Conservation (phyloP, 192 early-diverging fungal genomes). For the Backusella tarrabulga region DNA sequence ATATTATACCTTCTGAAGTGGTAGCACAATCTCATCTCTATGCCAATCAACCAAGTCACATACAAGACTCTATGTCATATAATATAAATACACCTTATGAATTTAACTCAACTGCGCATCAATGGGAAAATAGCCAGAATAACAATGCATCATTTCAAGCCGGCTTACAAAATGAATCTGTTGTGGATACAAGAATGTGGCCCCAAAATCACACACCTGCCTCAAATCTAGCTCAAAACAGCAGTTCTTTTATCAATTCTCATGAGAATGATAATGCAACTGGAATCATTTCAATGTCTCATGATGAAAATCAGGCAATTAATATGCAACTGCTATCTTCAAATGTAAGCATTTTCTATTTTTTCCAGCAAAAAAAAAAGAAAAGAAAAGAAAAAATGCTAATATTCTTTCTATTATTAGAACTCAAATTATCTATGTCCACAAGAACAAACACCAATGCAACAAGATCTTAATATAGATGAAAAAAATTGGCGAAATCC, state of each 20-base stretch:
- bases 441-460: slow-evolving; percentile 2
- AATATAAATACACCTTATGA: not conserved
- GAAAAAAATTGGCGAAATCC: not conserved
- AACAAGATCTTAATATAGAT: not conserved
- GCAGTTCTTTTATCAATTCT: not conserved
- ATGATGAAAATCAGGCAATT: not conserved
- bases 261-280: not conserved
- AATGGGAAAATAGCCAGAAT: slow-evolving; percentile 1
- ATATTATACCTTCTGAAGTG: not conserved
- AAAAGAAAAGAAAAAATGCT: not conserved
- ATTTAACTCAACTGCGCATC: slow-evolving; percentile 3
- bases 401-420: not conserved
- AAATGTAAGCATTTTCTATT: not conserved
- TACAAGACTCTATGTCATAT: slow-evolving; percentile 2
- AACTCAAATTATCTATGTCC: not conserved
- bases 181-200: not conserved
- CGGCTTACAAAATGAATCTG: not conserved
- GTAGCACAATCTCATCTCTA: slow-evolving; percentile 1
- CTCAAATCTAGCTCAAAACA: not conserved
- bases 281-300: not conserved
- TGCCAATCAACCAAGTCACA: not conserved
- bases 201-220: not conserved
- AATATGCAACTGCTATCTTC: not conserved
- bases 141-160: not conserved
- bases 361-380: not conserved